A percentile compares a stretch with the other conserved stretches of the same genome.
Evolutionary conservation across 78 protist genomes (phyloP).

Genomic region (Isochrysis galbana): DNA sequence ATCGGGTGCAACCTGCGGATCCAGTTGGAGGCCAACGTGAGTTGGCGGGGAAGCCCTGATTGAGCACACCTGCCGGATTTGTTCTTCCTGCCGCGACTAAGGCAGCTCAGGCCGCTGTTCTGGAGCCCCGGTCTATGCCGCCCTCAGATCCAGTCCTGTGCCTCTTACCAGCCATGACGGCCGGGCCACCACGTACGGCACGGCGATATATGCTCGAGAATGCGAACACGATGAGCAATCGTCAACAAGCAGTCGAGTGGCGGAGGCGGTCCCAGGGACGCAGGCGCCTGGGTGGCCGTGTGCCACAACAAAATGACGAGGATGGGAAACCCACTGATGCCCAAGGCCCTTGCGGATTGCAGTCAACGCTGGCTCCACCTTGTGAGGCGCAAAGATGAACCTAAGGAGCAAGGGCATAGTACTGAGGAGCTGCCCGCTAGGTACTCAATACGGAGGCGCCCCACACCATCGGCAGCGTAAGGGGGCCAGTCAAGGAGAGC

Average conservation of each 20-base stretch:
- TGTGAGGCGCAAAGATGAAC: background rate
- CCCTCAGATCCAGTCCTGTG: no score
- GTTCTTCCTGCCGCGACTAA: no score
- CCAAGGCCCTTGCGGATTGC: background rate
- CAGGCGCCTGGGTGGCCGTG: constrained; percentile 9
- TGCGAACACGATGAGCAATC: background rate
- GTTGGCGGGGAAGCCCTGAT: no score
- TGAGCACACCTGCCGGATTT: no score
- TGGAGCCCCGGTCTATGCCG: no score
- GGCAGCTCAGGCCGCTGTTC: no score
- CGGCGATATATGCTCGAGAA: background rate
- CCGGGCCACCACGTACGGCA: background rate
- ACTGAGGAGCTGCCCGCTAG: no score
- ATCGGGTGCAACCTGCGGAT: background rate
- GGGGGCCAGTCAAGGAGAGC: no score
- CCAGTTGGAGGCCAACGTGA: no score
- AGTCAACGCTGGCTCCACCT: background rate
- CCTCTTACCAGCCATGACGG: background rate
- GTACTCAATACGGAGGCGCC: no score
- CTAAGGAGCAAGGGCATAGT: no score
- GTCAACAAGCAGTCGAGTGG: background rate
- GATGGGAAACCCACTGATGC: background rate
- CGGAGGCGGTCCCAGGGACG: background rate
- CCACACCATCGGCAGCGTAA: no score
- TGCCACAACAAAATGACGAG: background rate